These are phyloP conservation scores for Apiosordaria backusii DNA, from an alignment of 495 filamentous ascomycete species.

Conservation along the genomic window DNA sequence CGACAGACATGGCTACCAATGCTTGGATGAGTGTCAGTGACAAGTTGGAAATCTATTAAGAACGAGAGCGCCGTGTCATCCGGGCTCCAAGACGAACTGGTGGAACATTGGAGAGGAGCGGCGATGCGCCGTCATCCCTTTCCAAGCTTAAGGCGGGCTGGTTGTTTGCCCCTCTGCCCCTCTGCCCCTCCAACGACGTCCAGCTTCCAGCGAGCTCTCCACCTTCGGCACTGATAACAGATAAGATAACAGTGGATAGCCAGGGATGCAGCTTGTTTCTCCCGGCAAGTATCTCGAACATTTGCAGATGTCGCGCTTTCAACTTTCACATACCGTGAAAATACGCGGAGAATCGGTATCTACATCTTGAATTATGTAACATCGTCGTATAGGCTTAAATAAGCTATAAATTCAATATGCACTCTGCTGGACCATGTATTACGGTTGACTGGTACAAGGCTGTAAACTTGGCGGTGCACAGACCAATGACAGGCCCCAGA, in stretches of 20 bases:
- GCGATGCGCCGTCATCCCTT: slow-evolving; percentile 9
- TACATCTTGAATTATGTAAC: background rate
- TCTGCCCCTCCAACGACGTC: background rate
- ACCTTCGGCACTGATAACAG: slow-evolving; percentile 2
- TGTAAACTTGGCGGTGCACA: background rate
- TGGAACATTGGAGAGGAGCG: background rate
- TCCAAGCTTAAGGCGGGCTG: background rate
- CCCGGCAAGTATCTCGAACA: background rate
- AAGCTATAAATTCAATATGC: too few relatives aligned
- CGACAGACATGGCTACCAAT: slow-evolving; percentile 62
- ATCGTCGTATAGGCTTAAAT: background rate
- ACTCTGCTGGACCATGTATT: background rate
- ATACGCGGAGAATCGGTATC: background rate
- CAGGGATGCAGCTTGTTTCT: background rate
- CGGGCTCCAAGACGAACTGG: slow-evolving; percentile 2
- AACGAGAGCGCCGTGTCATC: background rate
- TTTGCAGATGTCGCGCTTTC: background rate
- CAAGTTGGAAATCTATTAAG: slow-evolving; percentile 2
- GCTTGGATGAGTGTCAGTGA: background rate
- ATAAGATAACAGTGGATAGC: slow-evolving; percentile 5
- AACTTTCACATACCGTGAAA: background rate
- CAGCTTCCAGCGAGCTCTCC: background rate
- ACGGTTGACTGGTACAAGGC: background rate
- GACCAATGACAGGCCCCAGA: background rate
- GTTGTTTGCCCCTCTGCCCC: slow-evolving; percentile 12